These are phyloP conservation scores for Nigrograna mackinnonii DNA, from an alignment of 2,329 filamentous ascomycete genomes.

Conservation along the genomic window DNA sequence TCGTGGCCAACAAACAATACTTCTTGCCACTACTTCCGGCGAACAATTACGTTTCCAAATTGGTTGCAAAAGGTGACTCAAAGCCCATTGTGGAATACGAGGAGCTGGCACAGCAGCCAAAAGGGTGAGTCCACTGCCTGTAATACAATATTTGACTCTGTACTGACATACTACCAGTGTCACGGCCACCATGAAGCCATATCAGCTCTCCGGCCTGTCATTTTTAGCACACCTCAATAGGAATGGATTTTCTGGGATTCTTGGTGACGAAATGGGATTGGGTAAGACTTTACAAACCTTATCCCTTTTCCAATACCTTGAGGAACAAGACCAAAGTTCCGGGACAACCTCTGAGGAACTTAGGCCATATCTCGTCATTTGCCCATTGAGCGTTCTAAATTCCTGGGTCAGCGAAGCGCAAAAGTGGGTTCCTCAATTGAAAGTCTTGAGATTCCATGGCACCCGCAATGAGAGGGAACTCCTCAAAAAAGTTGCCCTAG, in stretches of 20 bases:
- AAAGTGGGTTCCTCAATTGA: conserved; percentile 90
- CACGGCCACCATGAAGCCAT: conserved; percentile 76
- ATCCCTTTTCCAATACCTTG: conserved; percentile 92
- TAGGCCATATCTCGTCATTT: conserved; percentile 93
- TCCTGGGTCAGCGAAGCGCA: conserved; percentile 99
- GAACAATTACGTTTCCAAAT: conserved; percentile 47
- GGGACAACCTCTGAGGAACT: conserved; percentile 59
- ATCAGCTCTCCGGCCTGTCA: conserved; percentile 95
- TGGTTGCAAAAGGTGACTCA: conserved; percentile 25
- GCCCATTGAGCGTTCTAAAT: conserved; percentile 92
- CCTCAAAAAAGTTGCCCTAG: conserved; percentile 56
- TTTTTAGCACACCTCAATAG: conserved; percentile 99
- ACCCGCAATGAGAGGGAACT: conserved; percentile 81
- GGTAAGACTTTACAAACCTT: conserved; percentile 99
- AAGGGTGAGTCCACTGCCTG: conserved; percentile 40
- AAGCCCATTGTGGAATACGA: conserved; percentile 43
- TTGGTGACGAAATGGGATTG: conserved; percentile 99
- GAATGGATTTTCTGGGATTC: conserved; percentile 98
- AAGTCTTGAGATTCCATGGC: conserved; percentile 92
- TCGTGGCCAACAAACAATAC: conserved; percentile 48
- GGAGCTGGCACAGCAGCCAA: conserved; percentile 47
- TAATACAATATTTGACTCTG: not conserved
- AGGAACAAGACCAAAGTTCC: conserved; percentile 75
- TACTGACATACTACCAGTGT: conserved; percentile 29
- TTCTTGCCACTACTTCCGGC: conserved; percentile 53